Evolutionary conservation across 768 basidiomycete species (phyloP).

Genomic region (Cystofilobasidium capitatum): DNA sequence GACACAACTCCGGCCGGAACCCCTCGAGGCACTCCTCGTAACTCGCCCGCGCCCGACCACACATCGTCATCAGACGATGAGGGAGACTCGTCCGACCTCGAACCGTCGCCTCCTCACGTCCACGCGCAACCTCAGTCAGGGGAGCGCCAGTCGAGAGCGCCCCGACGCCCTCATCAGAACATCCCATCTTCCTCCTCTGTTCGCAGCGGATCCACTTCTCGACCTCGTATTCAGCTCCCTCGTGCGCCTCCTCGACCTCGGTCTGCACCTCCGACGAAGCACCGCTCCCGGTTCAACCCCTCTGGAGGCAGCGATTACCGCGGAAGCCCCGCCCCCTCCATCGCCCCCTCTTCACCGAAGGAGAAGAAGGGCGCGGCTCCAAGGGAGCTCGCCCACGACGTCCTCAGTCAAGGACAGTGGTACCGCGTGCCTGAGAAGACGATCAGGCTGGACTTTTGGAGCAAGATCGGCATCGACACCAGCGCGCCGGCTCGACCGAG

Average conservation of each 20-base stretch:
- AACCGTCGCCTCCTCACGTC: slow-evolving; percentile 1
- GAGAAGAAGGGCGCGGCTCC: background rate
- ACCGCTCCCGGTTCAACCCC: slow-evolving; percentile 6
- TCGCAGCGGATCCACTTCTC: background rate
- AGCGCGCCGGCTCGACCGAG: background rate
- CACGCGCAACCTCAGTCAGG: background rate
- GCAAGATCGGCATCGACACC: slow-evolving; percentile 43
- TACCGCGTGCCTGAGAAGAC: slow-evolving; percentile 88
- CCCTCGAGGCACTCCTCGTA: slow-evolving; percentile 13
- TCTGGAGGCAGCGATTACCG: background rate
- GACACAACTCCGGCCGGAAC: slow-evolving; percentile 24
- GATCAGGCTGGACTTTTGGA: slow-evolving; percentile 93
- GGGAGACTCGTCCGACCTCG: slow-evolving; percentile 5
- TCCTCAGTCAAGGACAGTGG: slow-evolving; percentile 49
- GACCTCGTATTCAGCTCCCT: slow-evolving; percentile 13
- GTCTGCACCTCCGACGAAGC: slow-evolving; percentile 26
- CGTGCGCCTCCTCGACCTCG: slow-evolving; percentile 24
- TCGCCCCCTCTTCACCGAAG: background rate
- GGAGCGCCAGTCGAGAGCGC: slow-evolving; percentile 12
- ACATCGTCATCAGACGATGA: background rate
- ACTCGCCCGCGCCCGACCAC: background rate
- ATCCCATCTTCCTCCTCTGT: background rate
- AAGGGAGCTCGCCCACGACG: slow-evolving; percentile 19
- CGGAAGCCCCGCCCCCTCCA: background rate
- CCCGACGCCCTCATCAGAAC: slow-evolving; percentile 7